Evolutionary conservation across 2,329 filamentous ascomycete species (phyloP), one percentile per base, ranked within the genome.

Genomic region (Cladosporium sp.): DNA sequence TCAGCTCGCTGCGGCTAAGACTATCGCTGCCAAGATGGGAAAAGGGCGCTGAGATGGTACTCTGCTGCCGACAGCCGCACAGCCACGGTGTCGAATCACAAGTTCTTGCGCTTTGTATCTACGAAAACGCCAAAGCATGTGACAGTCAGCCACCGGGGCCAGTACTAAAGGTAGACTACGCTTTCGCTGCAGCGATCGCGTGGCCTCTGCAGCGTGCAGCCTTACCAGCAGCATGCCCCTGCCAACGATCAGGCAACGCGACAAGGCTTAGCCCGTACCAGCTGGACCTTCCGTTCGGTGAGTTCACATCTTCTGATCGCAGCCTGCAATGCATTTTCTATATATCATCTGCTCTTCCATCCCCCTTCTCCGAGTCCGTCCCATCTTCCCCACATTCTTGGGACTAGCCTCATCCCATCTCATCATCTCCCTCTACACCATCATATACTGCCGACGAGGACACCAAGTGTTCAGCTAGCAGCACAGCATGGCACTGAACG

Each of bases 191-290:
- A 63, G 11, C 34, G 32, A 36, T 63, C 47, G 60, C 49, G 49
- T 63, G 60, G 12, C 60, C 49, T 63, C 47, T 51, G 60, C 28
- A 54, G 60, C 34, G 54, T 63, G 60, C 60, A 63, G 60, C 44
- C 49, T 55, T 63, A 63, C 32, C 36, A 63, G 60, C 49, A 63
- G 32, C 28, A 41, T 41, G 47, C 60, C 49, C 52, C 41, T 47
- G 47, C 58, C 24, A 26, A n/a, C 58, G 41, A 49, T 52, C 60
- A 63, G 60, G 32, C 60, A 38, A 62, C 24, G 44, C 49, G 41
- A 24, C 60, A 63, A 63, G 60, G 44, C 60, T 63, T 49, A 63
- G 59, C 59, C 59, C 55, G 28, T 34, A 55, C 52, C 28, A 34
- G 28, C 28, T 55, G 28, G 18, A 55, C 52, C 52, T 21, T 18